Base-by-base conservation (phyloP, 2,329 filamentous ascomycete genomes). In the Fusarium circinatum region DNA sequence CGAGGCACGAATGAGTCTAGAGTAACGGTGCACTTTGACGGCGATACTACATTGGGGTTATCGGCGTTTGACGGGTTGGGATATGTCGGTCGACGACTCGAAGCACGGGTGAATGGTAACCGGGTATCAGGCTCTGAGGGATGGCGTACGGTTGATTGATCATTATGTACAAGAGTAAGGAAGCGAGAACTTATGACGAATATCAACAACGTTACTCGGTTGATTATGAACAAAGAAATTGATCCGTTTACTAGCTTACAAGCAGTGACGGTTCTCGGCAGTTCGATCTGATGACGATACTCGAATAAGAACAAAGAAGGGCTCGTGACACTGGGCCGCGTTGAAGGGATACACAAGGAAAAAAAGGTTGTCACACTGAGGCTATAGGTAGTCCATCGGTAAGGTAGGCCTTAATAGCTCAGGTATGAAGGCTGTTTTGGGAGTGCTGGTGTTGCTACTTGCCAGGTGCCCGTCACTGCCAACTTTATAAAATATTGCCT, bases 1-100 rank as follows among this genome's bases (percentile, higher is more conserved):
- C 80, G 94, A 97, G 79, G 90, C 93, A 30, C 88, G 92, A 78
- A 96, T 97, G 93, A 92, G 91, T 38, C 84, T 97, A 75, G 94
- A 96, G 66, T 78, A 68, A 77, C 52, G 32, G 26, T 44, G 20
- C 28, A 63, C 39, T 49, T 61, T 57, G 62, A 62, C 48, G 56
- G 39, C 47, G 60, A 70, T 70, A 41, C 51, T 65, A 49, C 62
- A 68, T 32, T 51, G 60, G 64, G 52, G 62, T 65, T 45, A 64
- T 44, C n/a, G 73, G 75, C 65, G 69, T 75, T 76, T 63, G 81
- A 96, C 80, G 77, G 63, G 45, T 32, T 61, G 47, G 57, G 65
- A 38, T 26, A 47, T 39, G 20, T 54, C 42, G 26, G 32, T 41
- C 51, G n/a, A 18, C 39, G 30, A 32, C 32, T 51, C 15, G 24